phyloP scores from a whole-genome alignment of 1,284 basidiomycete species.

The Marasmius tenuissimus region DNA sequence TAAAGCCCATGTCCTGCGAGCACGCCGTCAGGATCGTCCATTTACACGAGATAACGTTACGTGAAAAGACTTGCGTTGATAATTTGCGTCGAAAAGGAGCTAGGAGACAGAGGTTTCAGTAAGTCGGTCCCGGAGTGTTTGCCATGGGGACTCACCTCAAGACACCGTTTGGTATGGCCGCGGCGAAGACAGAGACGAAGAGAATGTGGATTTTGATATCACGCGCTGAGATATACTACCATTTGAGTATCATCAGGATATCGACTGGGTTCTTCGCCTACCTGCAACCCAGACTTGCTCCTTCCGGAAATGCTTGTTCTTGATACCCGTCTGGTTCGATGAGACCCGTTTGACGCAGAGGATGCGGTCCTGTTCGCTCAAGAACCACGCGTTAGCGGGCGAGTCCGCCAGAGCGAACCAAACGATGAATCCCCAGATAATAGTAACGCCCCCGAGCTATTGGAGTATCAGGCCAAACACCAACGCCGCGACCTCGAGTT shows the following conservation, averaged over 20 bases:
- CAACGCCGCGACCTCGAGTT: not conserved
- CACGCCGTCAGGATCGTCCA: not conserved
- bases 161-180: constrained; percentile 6
- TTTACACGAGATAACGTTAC: too few relatives aligned
- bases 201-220: constrained; percentile 31
- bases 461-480: not conserved
- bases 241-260: not conserved
- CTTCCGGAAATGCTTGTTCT: constrained; percentile 28
- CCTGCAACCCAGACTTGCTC: constrained; percentile 20
- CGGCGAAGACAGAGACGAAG: constrained; percentile 16
- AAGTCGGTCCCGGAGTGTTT: not conserved
- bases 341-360: constrained; percentile 32
- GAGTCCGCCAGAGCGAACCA: constrained; percentile 27
- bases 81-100: constrained; percentile 2
- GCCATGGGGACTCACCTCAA: not conserved
- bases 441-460: constrained; percentile 14
- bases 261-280: not conserved
- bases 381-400: constrained; percentile 25
- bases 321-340: constrained; percentile 23
- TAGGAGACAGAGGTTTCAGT: not conserved
- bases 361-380: constrained; percentile 26
- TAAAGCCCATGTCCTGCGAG: constrained; percentile 1
- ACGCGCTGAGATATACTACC: constrained; percentile 17
- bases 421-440: constrained; percentile 17
- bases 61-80: not conserved